Base-by-base conservation (phyloP, 352 stramenopile species). In the Pythium sukuiense region DNA sequence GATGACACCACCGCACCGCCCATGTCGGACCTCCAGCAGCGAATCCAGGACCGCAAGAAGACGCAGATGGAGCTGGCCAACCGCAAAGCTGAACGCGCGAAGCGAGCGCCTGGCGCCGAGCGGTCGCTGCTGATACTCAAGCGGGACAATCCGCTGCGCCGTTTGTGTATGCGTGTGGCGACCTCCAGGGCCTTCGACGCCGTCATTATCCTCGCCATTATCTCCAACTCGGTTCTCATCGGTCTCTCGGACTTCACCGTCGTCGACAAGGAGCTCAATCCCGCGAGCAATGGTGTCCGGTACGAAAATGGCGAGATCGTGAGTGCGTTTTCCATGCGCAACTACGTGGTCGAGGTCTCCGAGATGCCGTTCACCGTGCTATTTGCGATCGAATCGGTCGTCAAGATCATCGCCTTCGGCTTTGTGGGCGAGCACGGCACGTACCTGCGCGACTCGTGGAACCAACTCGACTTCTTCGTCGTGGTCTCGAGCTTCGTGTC, bases 351-450 rank as follows among this genome's bases (percentile, higher is more conserved):
- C 0, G 76, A 92, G 52, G 58, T 80, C n/a, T 88, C 88, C 1
- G 90, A 97, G 50, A 50, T 78, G 1, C 79, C 90, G 1, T 98
- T 98, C 59, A 97, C 90, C 0, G 63, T 79, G 1, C 76, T 98
- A 24, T 98, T 98, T 69, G 84, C 88, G 0, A 30, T 86, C 1
- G 95, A 98, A 63, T 87, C 83, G 16, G 43, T 89, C 8, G 65
- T 98, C n/a, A 98, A 98, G 70, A 94, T 98, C 43, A 68, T 97
- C 12, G 88, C 89, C 0, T 83, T 97, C 70, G 93, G 93, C 0
- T 83, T 96, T 7, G 30, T 86, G 6, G 68, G 74, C 0, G 78
- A 74, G 3, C 67, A 81, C 32, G 81, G 89, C 2, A 81, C 76
- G 13, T 98, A 97, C 64, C 67, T 93, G 0, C 71, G 79, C 3